Evolutionary conservation across 495 filamentous ascomycete species (phyloP), one percentile per base, ranked within the genome.

Genomic region (Evernia prunastri): DNA sequence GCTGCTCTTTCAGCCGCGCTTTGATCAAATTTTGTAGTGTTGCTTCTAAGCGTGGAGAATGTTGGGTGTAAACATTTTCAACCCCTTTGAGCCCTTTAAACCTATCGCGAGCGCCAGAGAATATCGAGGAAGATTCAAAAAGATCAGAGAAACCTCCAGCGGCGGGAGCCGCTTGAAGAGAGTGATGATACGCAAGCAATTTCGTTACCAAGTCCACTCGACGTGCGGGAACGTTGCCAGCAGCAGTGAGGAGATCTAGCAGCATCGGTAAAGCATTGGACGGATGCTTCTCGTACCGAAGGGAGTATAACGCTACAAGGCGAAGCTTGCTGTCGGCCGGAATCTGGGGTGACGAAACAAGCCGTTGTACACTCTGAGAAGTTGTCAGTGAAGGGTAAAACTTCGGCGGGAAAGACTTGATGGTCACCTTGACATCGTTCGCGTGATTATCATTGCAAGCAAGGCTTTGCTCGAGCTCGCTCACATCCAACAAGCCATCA

Each of bases 41-140:
- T 13, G 84, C 82, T 74, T 96, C 92, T 54, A 98, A 73, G 53
- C 90, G 81, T 0, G 94, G 92, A 3, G 92, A 94, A 74, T 98
- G 94, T 74, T 97, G 95, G 0, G 94, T 98, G 73, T 97, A 98
- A 27, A 98, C 94, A 68, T 98, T 98, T 72, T 98, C 94, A 6
- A 97, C 92, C 18, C 94, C 94, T 71, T 96, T 96, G 23, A 98
- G 81, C 3, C 93, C 95, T 72, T 96, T 96, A 75, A 98, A 92
- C 3, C 92, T 87, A 69, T 89, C 89, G 37, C 92, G 82, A 4
- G 94, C 92, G 20, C 89, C 89, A 37, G 89, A 90, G 76, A 98
- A 96, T 61, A 98, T 89, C 9, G 90, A 92, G 2, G 89, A 86
- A 0, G 89, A 89, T 70, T 97, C 92, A 71, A 97, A 98, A 11